A percentile compares a stretch with the other conserved stretches of the same genome.
These are phyloP conservation scores for Candida nonsorbophila DNA, from an alignment of 805 yeast genomes.

Conservation along the genomic window DNA sequence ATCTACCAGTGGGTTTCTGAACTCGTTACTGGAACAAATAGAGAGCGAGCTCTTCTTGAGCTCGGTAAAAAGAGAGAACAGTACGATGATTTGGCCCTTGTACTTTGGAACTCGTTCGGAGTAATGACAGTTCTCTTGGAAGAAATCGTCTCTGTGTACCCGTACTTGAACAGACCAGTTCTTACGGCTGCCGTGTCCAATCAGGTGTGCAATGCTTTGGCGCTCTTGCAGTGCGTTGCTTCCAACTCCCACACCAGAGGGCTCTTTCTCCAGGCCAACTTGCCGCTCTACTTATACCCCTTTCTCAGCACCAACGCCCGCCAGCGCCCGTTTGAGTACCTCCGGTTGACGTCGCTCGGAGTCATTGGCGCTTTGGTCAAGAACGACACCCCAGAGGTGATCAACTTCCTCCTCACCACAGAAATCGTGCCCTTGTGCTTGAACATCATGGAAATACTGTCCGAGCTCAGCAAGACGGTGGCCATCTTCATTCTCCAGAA, in stretches of 20 bases:
- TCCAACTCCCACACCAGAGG: slow-evolving; percentile 88
- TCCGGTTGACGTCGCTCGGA: slow-evolving; percentile 88
- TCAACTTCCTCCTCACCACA: slow-evolving; percentile 85
- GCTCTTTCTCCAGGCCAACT: slow-evolving; percentile 80
- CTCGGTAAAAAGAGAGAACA: slow-evolving; percentile 92
- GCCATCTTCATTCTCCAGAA: slow-evolving; percentile 95
- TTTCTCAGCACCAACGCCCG: slow-evolving; percentile 88
- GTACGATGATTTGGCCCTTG: slow-evolving; percentile 88
- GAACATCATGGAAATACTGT: slow-evolving; percentile 91
- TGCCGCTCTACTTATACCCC: slow-evolving; percentile 90
- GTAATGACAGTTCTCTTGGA: slow-evolving; percentile 89
- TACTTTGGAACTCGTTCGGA: slow-evolving; percentile 93
- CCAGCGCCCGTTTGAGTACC: slow-evolving; percentile 89
- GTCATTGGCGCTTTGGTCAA: slow-evolving; percentile 96
- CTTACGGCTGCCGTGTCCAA: slow-evolving; percentile 83
- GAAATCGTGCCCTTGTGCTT: slow-evolving; percentile 94
- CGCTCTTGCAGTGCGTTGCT: slow-evolving; percentile 93
- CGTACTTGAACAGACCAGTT: slow-evolving; percentile 80
- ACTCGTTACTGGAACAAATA: slow-evolving; percentile 81
- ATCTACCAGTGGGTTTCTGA: slow-evolving; percentile 89
- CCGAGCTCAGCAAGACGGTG: slow-evolving; percentile 91
- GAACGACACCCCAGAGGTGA: slow-evolving; percentile 93
- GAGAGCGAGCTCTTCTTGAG: slow-evolving; percentile 89
- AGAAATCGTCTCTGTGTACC: slow-evolving; percentile 88
- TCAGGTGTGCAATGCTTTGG: slow-evolving; percentile 93